Percentiles rank a stretch among this genome's conserved stretches.
Evolutionary conservation across 306 rosid genomes (phyloP).

Genomic region (Psophocarpus tetragonolobus): DNA sequence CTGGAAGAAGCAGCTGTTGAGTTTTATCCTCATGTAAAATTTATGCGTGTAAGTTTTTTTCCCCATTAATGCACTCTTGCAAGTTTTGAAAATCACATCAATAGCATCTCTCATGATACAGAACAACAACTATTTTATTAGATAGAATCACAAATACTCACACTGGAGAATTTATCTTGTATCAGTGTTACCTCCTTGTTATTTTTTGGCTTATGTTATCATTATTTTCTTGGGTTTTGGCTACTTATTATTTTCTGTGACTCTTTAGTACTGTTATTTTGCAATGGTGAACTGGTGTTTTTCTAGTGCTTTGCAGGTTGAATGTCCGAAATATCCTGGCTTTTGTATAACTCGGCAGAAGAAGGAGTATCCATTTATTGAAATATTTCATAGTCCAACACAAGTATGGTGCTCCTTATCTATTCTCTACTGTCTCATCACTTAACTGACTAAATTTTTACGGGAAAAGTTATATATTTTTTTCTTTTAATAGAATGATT

Average conservation of each 20-base stretch:
- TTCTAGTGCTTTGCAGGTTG: slow-evolving; percentile 70
- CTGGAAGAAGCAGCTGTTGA: slow-evolving; percentile 82
- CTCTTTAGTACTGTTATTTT: not conserved
- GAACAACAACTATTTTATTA: not conserved
- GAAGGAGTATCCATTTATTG: slow-evolving; percentile 89
- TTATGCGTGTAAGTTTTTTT: slow-evolving; percentile 76
- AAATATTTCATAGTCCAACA: slow-evolving; percentile 76
- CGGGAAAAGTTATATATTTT: too few relatives aligned
- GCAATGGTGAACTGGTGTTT: too few relatives aligned
- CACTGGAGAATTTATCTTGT: not conserved
- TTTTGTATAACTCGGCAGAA: slow-evolving; percentile 85
- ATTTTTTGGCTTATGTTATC: not conserved
- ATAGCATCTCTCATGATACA: not conserved
- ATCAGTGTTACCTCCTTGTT: not conserved
- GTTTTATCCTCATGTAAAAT: slow-evolving; percentile 83
- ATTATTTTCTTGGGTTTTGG: slow-evolving; percentile 1
- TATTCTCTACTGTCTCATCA: slow-evolving; percentile 10
- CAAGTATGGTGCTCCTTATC: slow-evolving; percentile 50
- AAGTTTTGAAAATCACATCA: slow-evolving; percentile 3
- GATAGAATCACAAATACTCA: not conserved
- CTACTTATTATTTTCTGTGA: not conserved
- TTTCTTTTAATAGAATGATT: slow-evolving; percentile 24
- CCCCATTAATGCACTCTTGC: not conserved
- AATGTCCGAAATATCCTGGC: slow-evolving; percentile 97
- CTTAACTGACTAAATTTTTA: slow-evolving; percentile 14